phyloP scores from a whole-genome alignment of 768 basidiomycete genomes.

The Psilocybe sp. region DNA sequence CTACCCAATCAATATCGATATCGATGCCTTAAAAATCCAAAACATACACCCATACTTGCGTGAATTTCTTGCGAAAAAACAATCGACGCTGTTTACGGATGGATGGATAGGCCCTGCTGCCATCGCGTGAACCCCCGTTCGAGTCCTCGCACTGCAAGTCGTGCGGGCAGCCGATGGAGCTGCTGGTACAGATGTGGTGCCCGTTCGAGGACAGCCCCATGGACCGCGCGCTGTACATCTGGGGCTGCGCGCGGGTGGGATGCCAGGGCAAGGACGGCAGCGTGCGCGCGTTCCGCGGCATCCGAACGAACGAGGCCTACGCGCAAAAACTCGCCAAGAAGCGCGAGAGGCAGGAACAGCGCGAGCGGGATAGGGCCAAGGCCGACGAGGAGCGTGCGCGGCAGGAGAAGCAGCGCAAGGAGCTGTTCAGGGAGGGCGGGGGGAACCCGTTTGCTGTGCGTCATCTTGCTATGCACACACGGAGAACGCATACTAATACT shows the following conservation, averaged over 20 bases:
- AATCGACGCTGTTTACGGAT: no score
- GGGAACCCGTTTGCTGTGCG: slow-evolving; percentile 23
- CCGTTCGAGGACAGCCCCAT: slow-evolving; percentile 82
- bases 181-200: slow-evolving; percentile 87
- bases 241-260: slow-evolving; percentile 67
- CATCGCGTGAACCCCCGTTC: slow-evolving; percentile 57
- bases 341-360: slow-evolving; percentile 35
- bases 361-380: slow-evolving; percentile 34
- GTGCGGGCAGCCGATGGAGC: slow-evolving; percentile 73
- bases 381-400: slow-evolving; percentile 25
- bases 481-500: no score
- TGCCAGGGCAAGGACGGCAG: slow-evolving; percentile 81
- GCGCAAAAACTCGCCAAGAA: slow-evolving; percentile 70
- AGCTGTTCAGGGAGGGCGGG: slow-evolving; percentile 1
- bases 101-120: slow-evolving; percentile 60
- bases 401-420: slow-evolving; percentile 11
- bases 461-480: not conserved
- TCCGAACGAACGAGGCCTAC: slow-evolving; percentile 71
- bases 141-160: slow-evolving; percentile 67
- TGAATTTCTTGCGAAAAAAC: not conserved
- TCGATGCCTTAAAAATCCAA: no score
- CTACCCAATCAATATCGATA: no score
- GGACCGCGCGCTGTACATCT: slow-evolving; percentile 84
- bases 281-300: slow-evolving; percentile 77
- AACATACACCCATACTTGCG: not conserved